Percentiles rank a stretch among this genome's conserved stretches.
These are phyloP conservation scores for Peronospora destructor DNA, from an alignment of 352 stramenopile species.

Conservation along the genomic window DNA sequence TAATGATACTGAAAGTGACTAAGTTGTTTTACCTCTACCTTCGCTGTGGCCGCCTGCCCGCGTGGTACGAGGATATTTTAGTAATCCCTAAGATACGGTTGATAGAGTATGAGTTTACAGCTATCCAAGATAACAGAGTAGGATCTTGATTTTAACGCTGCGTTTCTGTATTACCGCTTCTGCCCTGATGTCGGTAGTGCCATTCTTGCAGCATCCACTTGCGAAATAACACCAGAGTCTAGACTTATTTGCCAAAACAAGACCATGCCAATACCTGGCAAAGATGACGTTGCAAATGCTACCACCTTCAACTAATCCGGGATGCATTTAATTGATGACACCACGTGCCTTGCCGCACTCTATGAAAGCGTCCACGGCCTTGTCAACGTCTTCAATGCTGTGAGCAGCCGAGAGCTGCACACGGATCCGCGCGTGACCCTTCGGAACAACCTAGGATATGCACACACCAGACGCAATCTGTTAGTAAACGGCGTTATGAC, in stretches of 20 bases:
- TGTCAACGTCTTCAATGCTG: constrained; percentile 88
- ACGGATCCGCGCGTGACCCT: constrained; percentile 88
- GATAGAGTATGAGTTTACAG: constrained; percentile 19
- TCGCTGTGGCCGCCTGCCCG: constrained; percentile 34
- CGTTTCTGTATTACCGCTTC: background rate
- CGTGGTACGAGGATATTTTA: constrained; percentile 43
- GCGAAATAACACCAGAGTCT: constrained; percentile 33
- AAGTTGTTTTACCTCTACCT: constrained; percentile 15
- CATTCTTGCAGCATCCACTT: constrained; percentile 32
- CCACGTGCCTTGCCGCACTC: constrained; percentile 79
- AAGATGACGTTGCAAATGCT: constrained; percentile 9
- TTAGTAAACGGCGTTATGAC: background rate
- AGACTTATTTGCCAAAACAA: constrained; percentile 33
- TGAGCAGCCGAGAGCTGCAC: constrained; percentile 90
- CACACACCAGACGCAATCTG: background rate
- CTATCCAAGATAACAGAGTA: constrained; percentile 28
- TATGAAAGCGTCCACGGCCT: constrained; percentile 89
- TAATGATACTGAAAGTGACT: constrained; percentile 3
- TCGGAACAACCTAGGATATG: constrained; percentile 73
- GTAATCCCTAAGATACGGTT: constrained; percentile 40
- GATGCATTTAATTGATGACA: constrained; percentile 43
- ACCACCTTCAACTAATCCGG: constrained; percentile 12
- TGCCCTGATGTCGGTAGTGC: background rate
- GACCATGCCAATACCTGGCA: constrained; percentile 34
- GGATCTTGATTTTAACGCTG: background rate